Evolutionary conservation across 208 protist species (phyloP), one percentile per base, ranked within the genome.

Genomic region (Leishmania mexicana): DNA sequence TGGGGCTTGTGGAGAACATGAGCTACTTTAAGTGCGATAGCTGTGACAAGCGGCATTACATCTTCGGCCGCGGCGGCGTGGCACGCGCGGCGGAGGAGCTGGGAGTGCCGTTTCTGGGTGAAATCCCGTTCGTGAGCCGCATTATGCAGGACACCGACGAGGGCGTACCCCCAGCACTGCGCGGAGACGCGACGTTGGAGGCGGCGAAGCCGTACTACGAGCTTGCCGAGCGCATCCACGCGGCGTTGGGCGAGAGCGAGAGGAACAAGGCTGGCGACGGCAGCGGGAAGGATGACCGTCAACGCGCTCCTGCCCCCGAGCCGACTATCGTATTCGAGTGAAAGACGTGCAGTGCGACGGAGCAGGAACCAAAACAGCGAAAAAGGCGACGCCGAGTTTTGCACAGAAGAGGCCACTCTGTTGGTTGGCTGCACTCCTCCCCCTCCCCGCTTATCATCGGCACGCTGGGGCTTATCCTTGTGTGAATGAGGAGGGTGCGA

Each of bases 1-100:
- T 99, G 31, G 99, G 99, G 6, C 81, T 99, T 1, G 95, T 99
- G 57, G 98, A 99, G 90, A 99, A 99, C 89, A 99, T 99, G 99
- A 98, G 94, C 83, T 95, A 99, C 89, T 99, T 99, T 83, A n/a
- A 90, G n/a, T 99, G 98, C 89, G 89, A 91, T 67, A 85, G 93
- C 40, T 99, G 98, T 83, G 80, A 84, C 24, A 89, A 95, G 79
- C 85, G 85, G 68, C 92, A 97, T 84, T 88, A 98, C 91, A 87
- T 99, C 42, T 99, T 99, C 85, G 97, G 98, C 81, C 76, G 97
- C 62, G 93, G 90, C 11, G 97, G 97, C 38, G 98, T 98, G 7
- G 88, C 89, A 51, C 83, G 88, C 5, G 94, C 91, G 54, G 97
- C 97, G 45, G 80, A 95, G 73, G 95, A 98, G 87, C 80, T 99